A percentile compares a stretch with the other conserved stretches of the same genome.
Evolutionary conservation across 2,329 filamentous ascomycete genomes (phyloP).

Genomic region (Cordyceps fumosorosea): DNA sequence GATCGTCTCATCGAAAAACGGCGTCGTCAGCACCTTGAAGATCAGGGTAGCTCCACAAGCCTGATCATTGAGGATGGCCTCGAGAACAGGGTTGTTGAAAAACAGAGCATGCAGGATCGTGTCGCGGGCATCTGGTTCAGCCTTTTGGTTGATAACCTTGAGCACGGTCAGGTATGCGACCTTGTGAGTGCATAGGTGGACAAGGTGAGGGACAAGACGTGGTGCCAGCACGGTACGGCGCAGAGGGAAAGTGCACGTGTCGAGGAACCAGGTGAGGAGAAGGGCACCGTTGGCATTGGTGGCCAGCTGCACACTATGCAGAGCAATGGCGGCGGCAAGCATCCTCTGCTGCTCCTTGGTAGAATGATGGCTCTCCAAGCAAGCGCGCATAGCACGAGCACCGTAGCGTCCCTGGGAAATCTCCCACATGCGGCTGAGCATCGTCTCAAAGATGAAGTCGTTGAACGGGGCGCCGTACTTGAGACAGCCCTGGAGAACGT

Average conservation of each 20-base stretch:
- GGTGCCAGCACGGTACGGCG: conserved; percentile 88
- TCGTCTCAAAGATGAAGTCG: conserved; percentile 96
- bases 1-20: conserved; percentile 92
- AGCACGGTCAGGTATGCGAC: conserved; percentile 94
- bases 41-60: conserved; percentile 91
- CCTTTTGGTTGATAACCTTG: conserved; percentile 97
- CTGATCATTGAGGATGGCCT: conserved; percentile 86
- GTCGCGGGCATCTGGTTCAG: conserved; percentile 86
- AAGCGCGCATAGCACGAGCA: conserved; percentile 92
- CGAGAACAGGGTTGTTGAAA: conserved; percentile 83
- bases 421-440: conserved; percentile 92
- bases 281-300: conserved; percentile 94
- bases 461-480: conserved; percentile 86
- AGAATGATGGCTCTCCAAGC: conserved; percentile 89
- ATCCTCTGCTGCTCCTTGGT: conserved; percentile 94
- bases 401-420: conserved; percentile 89
- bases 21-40: conserved; percentile 96
- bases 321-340: conserved; percentile 88
- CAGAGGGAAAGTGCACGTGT: conserved; percentile 92
- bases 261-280: conserved; percentile 93
- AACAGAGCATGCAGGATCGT: conserved; percentile 86
- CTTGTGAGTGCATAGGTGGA: conserved; percentile 96
- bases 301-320: conserved; percentile 92
- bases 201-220: conserved; percentile 83
- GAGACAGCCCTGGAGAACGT: conserved; percentile 92